Percentiles rank a stretch among this genome's conserved stretches.
phyloP scores from a whole-genome alignment of 2,329 filamentous ascomycete genomes.

The Lachnellula hyalina region DNA sequence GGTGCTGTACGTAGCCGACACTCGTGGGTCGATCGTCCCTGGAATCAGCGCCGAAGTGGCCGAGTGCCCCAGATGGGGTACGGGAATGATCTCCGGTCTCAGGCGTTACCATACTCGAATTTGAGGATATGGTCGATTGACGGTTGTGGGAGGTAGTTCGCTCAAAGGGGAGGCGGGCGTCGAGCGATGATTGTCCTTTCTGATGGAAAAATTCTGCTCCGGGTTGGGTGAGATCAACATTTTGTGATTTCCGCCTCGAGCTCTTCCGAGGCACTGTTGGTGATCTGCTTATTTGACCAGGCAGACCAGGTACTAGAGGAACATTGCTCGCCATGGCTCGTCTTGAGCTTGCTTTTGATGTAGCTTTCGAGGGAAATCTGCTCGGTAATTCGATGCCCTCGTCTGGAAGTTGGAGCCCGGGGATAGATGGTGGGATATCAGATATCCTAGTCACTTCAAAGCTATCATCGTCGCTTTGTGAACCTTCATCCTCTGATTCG shows the following conservation, averaged over 20 bases:
- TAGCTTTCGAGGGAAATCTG: slow-evolving; percentile 55
- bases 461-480: slow-evolving; percentile 43
- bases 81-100: slow-evolving; percentile 41
- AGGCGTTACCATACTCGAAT: slow-evolving; percentile 44
- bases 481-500: slow-evolving; percentile 39
- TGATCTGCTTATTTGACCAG: slow-evolving; percentile 13
- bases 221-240: slow-evolving; percentile 17
- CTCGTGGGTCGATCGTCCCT: slow-evolving; percentile 47
- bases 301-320: slow-evolving; percentile 37
- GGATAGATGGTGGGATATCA: slow-evolving; percentile 50
- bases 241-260: slow-evolving; percentile 50
- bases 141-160: slow-evolving; percentile 49
- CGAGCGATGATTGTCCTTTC: slow-evolving; percentile 18
- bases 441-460: slow-evolving; percentile 39
- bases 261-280: slow-evolving; percentile 64
- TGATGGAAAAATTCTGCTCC: slow-evolving; percentile 8
- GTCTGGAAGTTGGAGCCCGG: slow-evolving; percentile 47
- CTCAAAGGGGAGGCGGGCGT: slow-evolving; percentile 50
- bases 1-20: slow-evolving; percentile 53
- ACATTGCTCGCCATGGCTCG: slow-evolving; percentile 13
- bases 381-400: slow-evolving; percentile 46
- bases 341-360: slow-evolving; percentile 31
- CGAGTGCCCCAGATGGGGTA: slow-evolving; percentile 17
- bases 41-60: slow-evolving; percentile 30
- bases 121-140: slow-evolving; percentile 45